Conservation (phyloP, 345 rosid genomes). For the Psidium friedrichsthalianum region DNA sequence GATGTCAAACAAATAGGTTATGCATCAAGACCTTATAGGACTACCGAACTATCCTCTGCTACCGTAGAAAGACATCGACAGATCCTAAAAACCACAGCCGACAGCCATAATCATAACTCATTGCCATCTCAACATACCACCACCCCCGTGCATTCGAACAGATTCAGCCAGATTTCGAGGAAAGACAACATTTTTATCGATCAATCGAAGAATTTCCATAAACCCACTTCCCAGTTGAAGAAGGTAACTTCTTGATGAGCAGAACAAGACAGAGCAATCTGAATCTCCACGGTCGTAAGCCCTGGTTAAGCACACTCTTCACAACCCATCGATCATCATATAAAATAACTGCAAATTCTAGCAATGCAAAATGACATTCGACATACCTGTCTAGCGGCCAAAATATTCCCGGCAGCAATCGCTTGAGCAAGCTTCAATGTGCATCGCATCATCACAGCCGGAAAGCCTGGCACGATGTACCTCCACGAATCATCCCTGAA, state of each 20-base stretch:
- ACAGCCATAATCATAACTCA: background rate
- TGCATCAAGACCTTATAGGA: background rate
- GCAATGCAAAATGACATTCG: background rate
- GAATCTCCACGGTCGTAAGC: background rate
- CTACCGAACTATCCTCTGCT: background rate
- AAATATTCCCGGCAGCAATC: constrained; percentile 40
- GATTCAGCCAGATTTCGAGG: background rate
- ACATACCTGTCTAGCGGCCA: constrained; percentile 53
- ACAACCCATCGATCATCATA: background rate
- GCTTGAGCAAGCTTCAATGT: constrained; percentile 54
- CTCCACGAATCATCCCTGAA: constrained; percentile 58
- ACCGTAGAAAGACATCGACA: background rate
- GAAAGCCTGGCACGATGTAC: constrained; percentile 57
- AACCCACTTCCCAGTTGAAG: background rate
- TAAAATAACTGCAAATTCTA: background rate
- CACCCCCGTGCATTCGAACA: background rate
- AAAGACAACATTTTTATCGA: background rate
- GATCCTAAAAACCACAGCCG: background rate
- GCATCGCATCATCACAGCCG: constrained; percentile 40
- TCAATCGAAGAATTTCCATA: background rate
- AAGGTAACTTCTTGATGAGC: background rate
- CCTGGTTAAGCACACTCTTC: background rate
- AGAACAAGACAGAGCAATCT: background rate
- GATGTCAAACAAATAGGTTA: background rate
- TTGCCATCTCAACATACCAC: background rate